Evolutionary conservation across 306 rosid species (phyloP).

Genomic region (Geum urbanum): DNA sequence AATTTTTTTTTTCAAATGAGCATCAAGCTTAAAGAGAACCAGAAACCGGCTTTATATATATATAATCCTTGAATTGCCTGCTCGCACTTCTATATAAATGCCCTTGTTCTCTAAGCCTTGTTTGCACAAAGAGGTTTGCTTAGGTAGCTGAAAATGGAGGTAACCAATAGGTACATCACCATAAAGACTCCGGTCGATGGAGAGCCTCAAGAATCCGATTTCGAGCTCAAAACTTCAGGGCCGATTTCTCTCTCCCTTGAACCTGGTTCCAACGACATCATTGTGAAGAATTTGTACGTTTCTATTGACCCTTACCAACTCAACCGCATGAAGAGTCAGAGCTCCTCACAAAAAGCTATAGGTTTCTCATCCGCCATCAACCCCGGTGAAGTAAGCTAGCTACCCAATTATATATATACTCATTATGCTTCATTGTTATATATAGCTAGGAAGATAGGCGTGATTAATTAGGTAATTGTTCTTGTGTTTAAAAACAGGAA

Average conservation of each 20-base stretch:
- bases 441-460: no score
- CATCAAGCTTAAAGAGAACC: no score
- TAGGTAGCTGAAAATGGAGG: no score
- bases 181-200: conserved; percentile 37
- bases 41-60: no score
- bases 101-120: no score
- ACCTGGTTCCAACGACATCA: conserved; percentile 42
- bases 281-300: conserved; percentile 51
- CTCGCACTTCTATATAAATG: no score
- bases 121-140: no score
- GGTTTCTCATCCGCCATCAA: conserved; percentile 30
- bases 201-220: conserved; percentile 47
- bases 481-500: conserved; percentile 29
- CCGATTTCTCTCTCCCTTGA: conserved; percentile 26
- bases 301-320: conserved; percentile 64
- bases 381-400: conserved; percentile 42
- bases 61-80: no score
- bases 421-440: no score
- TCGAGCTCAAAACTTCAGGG: conserved; percentile 40
- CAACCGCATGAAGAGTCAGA: conserved; percentile 52
- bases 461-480: no score
- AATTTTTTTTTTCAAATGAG: no score
- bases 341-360: conserved; percentile 38
- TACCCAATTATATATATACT: no score
- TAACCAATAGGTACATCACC: conserved; percentile 45